phyloP scores from a whole-genome alignment of 2,329 filamentous ascomycete species.

The Corynespora cassiicola region DNA sequence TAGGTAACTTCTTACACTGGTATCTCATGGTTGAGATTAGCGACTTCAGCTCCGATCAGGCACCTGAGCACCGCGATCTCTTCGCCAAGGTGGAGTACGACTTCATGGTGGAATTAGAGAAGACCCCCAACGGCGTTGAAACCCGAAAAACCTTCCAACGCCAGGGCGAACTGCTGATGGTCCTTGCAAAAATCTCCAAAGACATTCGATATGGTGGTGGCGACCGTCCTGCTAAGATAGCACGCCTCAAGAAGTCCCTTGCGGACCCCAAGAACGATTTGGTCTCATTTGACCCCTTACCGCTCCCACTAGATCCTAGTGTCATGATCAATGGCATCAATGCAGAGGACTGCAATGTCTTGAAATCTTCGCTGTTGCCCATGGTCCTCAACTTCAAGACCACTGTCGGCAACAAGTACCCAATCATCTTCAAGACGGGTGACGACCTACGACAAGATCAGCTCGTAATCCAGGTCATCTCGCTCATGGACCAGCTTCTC shows the following conservation, averaged over 20 bases:
- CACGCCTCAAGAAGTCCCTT: conserved; percentile 82
- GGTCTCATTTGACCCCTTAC: conserved; percentile 79
- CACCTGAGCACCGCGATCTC: conserved; percentile 77
- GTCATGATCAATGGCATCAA: conserved; percentile 79
- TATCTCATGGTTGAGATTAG: conserved; percentile 98
- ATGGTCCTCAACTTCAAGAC: conserved; percentile 93
- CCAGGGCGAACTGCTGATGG: conserved; percentile 87
- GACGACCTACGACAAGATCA: conserved; percentile 97
- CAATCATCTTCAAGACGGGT: conserved; percentile 96
- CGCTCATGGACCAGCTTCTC: conserved; percentile 93
- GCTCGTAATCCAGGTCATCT: conserved; percentile 96
- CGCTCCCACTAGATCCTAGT: conserved; percentile 86
- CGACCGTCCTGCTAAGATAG: conserved; percentile 79
- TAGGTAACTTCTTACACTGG: conserved; percentile 97
- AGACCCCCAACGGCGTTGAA: conserved; percentile 72
- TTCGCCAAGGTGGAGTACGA: conserved; percentile 95
- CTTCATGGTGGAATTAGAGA: conserved; percentile 88
- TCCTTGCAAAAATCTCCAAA: conserved; percentile 86
- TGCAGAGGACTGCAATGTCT: conserved; percentile 86
- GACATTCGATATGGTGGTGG: conserved; percentile 84
- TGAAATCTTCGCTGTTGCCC: conserved; percentile 93
- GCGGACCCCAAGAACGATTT: conserved; percentile 92
- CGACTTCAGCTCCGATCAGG: conserved; percentile 77
- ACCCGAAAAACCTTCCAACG: conserved; percentile 78
- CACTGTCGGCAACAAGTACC: conserved; percentile 76